Conservation (phyloP, 495 filamentous ascomycete genomes). For the Hypoxylon fragiforme region DNA sequence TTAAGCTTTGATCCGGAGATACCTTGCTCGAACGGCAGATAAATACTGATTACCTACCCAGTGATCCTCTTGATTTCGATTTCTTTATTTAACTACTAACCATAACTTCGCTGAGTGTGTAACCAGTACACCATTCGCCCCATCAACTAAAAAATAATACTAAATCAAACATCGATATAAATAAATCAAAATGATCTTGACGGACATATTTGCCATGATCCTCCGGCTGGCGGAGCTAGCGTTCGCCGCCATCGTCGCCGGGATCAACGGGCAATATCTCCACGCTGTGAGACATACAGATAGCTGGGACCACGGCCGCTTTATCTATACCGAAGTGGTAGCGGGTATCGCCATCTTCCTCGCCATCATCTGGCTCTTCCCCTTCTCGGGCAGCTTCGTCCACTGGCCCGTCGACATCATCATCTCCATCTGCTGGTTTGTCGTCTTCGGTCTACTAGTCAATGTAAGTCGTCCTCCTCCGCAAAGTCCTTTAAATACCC, state of each 20-base stretch:
- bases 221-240: conserved; percentile 52
- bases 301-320: conserved; percentile 46
- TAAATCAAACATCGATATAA: too few species aligned
- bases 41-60: too few species aligned
- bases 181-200: conserved; percentile 45
- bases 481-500: not conserved
- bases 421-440: conserved; percentile 65
- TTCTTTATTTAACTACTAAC: too few species aligned
- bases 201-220: conserved; percentile 45
- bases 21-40: too few species aligned
- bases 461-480: conserved; percentile 44
- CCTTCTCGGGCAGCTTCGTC: conserved; percentile 48
- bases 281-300: conserved; percentile 34
- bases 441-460: conserved; percentile 64
- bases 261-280: conserved; percentile 51
- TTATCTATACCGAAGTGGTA: conserved; percentile 54
- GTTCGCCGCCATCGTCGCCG: conserved; percentile 53
- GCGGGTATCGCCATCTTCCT: conserved; percentile 52
- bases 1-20: too few species aligned
- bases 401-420: conserved; percentile 59
- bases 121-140: too few species aligned
- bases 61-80: too few species aligned
- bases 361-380: conserved; percentile 53
- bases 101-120: too few species aligned
- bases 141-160: too few species aligned